Conservation (phyloP, 345 rosid species). For the Euphorbia tirucalli region DNA sequence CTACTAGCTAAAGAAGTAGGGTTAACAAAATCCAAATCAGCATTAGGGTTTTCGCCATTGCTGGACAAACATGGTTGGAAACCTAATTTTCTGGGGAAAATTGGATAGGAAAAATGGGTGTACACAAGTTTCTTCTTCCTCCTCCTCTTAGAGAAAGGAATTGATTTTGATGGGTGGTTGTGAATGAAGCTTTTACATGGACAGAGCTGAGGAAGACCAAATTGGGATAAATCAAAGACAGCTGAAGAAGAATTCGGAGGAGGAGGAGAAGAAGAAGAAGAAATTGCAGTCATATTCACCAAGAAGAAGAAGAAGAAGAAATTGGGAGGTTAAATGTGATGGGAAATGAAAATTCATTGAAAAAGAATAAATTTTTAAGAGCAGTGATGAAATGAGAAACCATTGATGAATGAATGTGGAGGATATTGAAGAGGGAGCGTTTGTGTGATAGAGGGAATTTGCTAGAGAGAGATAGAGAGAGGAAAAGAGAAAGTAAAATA, state of each 20-base stretch:
- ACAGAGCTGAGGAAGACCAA: conserved; percentile 10
- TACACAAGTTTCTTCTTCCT: conserved; percentile 6
- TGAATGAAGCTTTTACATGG: background rate
- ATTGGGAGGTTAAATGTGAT: background rate
- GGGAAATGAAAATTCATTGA: no score
- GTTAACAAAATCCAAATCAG: conserved; percentile 30
- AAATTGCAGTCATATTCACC: background rate
- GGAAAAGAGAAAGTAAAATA: background rate
- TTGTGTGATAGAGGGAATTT: background rate
- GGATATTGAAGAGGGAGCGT: background rate
- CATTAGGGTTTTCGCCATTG: conserved; percentile 19
- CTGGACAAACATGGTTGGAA: conserved; percentile 40
- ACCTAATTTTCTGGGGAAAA: conserved; percentile 21
- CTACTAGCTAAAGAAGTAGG: conserved; percentile 31
- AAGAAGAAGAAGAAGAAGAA: background rate
- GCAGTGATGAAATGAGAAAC: background rate
- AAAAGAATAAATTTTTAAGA: background rate
- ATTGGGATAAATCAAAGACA: background rate
- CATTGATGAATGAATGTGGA: conserved; percentile 1
- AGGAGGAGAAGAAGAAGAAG: conserved; percentile 5
- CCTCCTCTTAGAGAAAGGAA: conserved; percentile 21
- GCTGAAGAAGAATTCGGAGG: background rate
- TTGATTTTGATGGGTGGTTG: conserved; percentile 5
- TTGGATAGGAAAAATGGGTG: conserved; percentile 6
- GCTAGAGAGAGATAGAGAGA: background rate